These are phyloP conservation scores for Daedalea quercina DNA, from an alignment of 768 basidiomycete genomes.

Conservation along the genomic window DNA sequence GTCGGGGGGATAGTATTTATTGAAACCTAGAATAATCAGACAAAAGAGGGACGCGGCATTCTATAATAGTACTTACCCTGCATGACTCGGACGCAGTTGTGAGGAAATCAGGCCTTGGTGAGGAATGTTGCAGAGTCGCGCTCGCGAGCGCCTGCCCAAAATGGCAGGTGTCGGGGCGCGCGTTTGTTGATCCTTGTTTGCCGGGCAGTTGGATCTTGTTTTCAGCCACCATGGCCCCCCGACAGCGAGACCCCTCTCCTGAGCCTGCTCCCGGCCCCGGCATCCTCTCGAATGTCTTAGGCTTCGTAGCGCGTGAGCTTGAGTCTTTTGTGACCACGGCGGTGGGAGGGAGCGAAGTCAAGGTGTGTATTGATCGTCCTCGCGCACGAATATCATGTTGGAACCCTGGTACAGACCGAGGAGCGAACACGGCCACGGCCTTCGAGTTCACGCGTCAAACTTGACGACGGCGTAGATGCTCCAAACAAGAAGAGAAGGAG, in stretches of 20 bases:
- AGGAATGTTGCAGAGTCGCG: not conserved
- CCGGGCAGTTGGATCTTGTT: slow-evolving; percentile 6
- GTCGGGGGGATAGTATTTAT: slow-evolving; percentile 77
- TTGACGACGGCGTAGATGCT: slow-evolving; percentile 6
- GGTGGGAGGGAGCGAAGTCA: slow-evolving; percentile 41
- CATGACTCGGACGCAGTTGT: slow-evolving; percentile 32
- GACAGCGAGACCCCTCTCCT: slow-evolving; percentile 7
- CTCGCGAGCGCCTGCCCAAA: not conserved
- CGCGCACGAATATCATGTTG: not conserved
- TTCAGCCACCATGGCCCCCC: slow-evolving; percentile 11
- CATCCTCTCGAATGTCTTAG: slow-evolving; percentile 57
- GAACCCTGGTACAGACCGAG: not conserved
- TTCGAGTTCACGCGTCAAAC: slow-evolving; percentile 19
- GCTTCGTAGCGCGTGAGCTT: slow-evolving; percentile 64
- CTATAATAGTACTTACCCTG: slow-evolving; percentile 28
- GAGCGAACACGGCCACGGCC: slow-evolving; percentile 12
- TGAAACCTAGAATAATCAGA: slow-evolving; percentile 43
- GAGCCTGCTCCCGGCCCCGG: slow-evolving; percentile 23
- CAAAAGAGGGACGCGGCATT: not conserved
- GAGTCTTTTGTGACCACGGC: slow-evolving; percentile 67
- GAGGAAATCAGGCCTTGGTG: too few relatives aligned
- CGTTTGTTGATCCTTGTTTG: slow-evolving; percentile 13
- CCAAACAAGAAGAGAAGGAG: slow-evolving; percentile 2
- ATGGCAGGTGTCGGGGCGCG: not conserved
- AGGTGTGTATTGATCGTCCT: slow-evolving; percentile 31